phyloP scores from a whole-genome alignment of 2,329 filamentous ascomycete genomes.

The Pseudovirgaria hyperparasitica region DNA sequence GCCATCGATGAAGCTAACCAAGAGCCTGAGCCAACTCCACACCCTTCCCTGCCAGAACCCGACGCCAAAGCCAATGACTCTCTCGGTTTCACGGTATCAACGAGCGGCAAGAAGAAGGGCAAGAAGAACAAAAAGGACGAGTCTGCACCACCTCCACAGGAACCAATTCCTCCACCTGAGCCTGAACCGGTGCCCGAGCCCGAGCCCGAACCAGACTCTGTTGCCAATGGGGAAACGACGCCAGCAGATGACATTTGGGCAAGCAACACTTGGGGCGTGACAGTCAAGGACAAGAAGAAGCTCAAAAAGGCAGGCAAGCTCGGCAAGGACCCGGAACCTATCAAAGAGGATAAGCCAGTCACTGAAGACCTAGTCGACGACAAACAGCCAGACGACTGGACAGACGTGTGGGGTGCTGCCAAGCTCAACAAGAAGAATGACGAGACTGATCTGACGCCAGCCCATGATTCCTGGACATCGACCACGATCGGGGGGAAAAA shows the following conservation, averaged over 20 bases:
- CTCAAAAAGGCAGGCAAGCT: slow-evolving; percentile 21
- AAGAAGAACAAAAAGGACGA: no score
- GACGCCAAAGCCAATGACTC: no score
- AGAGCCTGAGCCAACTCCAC: no score
- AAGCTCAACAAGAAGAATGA: slow-evolving; percentile 17
- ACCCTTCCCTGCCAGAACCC: no score
- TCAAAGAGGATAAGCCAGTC: slow-evolving; percentile 15
- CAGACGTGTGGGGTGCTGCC: slow-evolving; percentile 6
- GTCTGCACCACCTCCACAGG: slow-evolving; percentile 11
- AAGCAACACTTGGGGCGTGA: slow-evolving; percentile 14
- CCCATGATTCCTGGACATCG: slow-evolving; percentile 19
- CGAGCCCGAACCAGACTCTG: slow-evolving; percentile 7
- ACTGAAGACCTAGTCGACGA: slow-evolving; percentile 9
- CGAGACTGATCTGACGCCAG: slow-evolving; percentile 9
- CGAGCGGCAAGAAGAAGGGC: no score
- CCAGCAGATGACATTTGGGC: slow-evolving; percentile 13
- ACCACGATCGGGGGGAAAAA: slow-evolving; percentile 17
- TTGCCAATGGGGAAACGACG: slow-evolving; percentile 14
- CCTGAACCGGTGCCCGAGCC: slow-evolving; percentile 12
- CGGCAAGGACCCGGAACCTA: slow-evolving; percentile 17
- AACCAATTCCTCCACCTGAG: slow-evolving; percentile 16
- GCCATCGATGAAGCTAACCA: slow-evolving; percentile 1
- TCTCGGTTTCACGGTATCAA: no score
- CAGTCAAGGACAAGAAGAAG: slow-evolving; percentile 20
- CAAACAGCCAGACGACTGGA: slow-evolving; percentile 3